Evolutionary conservation across 2,329 filamentous ascomycete genomes (phyloP).

Genomic region (Penicillium sp.): DNA sequence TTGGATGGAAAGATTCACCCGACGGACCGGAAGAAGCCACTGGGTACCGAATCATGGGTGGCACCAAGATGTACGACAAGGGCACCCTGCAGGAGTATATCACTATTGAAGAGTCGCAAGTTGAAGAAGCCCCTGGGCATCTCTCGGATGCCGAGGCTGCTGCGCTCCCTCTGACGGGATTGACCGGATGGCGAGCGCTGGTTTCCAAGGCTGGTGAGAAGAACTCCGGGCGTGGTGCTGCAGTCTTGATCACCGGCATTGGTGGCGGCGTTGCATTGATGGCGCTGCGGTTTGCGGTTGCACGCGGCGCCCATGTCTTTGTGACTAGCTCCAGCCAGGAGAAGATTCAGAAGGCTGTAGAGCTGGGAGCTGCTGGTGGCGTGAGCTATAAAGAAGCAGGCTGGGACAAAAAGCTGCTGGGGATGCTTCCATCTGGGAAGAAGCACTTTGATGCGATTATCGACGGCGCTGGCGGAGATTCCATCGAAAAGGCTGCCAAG

Average conservation of each 20-base stretch:
- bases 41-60: constrained; percentile 47
- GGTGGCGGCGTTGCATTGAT: constrained; percentile 87
- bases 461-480: constrained; percentile 85
- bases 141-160: constrained; percentile 72
- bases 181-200: constrained; percentile 85
- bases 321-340: constrained; percentile 72
- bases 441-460: constrained; percentile 76
- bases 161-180: constrained; percentile 75
- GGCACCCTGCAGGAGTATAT: constrained; percentile 76
- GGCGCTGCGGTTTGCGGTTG: constrained; percentile 74
- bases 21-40: constrained; percentile 67
- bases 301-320: constrained; percentile 71
- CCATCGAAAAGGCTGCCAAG: constrained; percentile 65
- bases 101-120: constrained; percentile 65
- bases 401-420: constrained; percentile 75
- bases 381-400: constrained; percentile 72
- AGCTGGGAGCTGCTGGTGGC: constrained; percentile 76
- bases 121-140: constrained; percentile 73
- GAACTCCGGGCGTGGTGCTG: constrained; percentile 56
- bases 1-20: constrained; percentile 70
- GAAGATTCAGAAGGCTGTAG: constrained; percentile 69
- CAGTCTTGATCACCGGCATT: constrained; percentile 85
- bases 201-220: constrained; percentile 70
- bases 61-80: constrained; percentile 59
- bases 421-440: constrained; percentile 59